These are phyloP conservation scores for Chlorella vulgaris DNA, from an alignment of 139 green algal genomes.

Conservation along the genomic window DNA sequence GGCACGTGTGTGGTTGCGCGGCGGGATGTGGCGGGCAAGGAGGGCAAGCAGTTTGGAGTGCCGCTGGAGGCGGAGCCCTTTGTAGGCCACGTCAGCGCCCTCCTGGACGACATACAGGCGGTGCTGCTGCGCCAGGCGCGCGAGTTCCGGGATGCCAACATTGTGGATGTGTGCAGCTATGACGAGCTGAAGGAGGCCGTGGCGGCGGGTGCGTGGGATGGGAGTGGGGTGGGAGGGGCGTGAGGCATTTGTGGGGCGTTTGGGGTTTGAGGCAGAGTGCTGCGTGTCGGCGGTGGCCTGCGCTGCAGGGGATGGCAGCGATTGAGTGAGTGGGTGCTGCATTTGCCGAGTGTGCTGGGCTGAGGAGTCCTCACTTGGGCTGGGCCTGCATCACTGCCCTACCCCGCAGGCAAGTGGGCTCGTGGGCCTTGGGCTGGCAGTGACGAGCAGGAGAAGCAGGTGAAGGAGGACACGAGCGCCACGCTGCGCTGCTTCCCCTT, in stretches of 20 bases:
- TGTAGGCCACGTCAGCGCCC: constrained; percentile 46
- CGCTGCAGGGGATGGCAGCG: too few relatives aligned
- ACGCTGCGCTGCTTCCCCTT: constrained; percentile 98
- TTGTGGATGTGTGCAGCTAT: constrained; percentile 92
- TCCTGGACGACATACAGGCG: constrained; percentile 69
- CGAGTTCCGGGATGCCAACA: constrained; percentile 93
- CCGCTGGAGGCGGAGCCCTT: constrained; percentile 71
- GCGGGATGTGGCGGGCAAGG: constrained; percentile 89
- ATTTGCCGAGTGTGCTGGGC: too few relatives aligned
- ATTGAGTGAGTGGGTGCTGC: too few relatives aligned
- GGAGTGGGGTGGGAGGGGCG: neutral
- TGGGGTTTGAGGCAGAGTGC: too few relatives aligned
- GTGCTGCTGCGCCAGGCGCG: constrained; percentile 73
- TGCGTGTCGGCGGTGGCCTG: too few relatives aligned
- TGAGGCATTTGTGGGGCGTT: neutral
- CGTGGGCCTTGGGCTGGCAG: constrained; percentile 84
- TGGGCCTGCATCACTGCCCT: too few relatives aligned
- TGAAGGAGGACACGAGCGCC: constrained; percentile 96
- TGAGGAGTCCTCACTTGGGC: too few relatives aligned
- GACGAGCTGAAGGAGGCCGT: constrained; percentile 91
- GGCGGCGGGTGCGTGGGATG: constrained; percentile 51
- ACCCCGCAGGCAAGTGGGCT: constrained; percentile 94
- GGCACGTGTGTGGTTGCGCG: constrained; percentile 80
- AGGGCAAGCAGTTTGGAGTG: constrained; percentile 94
- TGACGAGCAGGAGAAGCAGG: constrained; percentile 81